Evolutionary conservation across 2,329 filamentous ascomycete genomes (phyloP).

Genomic region (Aspergillus latus): DNA sequence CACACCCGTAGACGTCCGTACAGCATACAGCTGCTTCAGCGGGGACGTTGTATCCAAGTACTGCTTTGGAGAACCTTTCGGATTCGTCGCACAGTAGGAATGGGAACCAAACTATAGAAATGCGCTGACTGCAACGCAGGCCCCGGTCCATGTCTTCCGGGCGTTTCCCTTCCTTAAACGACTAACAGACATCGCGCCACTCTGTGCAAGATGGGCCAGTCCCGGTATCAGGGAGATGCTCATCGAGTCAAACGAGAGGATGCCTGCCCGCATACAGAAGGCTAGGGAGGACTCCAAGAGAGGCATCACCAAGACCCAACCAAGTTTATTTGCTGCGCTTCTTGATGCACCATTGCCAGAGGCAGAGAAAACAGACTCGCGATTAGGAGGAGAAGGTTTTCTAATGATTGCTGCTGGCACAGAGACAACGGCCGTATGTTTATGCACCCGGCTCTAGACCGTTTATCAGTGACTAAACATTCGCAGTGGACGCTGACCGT

Average conservation of each 20-base stretch:
- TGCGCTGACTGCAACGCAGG: neutral
- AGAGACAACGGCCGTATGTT: neutral
- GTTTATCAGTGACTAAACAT: neutral
- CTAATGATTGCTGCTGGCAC: neutral
- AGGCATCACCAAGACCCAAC: neutral
- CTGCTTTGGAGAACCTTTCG: neutral
- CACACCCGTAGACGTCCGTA: neutral
- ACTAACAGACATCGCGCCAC: neutral
- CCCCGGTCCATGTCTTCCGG: neutral
- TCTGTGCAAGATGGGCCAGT: neutral
- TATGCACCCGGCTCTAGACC: too few species aligned
- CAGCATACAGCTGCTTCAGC: neutral
- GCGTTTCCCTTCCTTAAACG: neutral
- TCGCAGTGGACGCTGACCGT: constrained; percentile 20
- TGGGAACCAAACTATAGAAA: neutral
- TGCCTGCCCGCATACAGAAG: neutral
- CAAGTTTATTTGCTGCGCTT: neutral
- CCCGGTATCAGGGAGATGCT: neutral
- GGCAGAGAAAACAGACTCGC: neutral
- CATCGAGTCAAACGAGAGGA: neutral
- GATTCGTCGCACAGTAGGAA: neutral
- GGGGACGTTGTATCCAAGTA: neutral
- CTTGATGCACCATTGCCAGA: neutral
- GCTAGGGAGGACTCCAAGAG: neutral
- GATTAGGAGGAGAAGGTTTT: neutral